phyloP scores from a whole-genome alignment of 78 protist species.

The Bigelowiella natans region DNA sequence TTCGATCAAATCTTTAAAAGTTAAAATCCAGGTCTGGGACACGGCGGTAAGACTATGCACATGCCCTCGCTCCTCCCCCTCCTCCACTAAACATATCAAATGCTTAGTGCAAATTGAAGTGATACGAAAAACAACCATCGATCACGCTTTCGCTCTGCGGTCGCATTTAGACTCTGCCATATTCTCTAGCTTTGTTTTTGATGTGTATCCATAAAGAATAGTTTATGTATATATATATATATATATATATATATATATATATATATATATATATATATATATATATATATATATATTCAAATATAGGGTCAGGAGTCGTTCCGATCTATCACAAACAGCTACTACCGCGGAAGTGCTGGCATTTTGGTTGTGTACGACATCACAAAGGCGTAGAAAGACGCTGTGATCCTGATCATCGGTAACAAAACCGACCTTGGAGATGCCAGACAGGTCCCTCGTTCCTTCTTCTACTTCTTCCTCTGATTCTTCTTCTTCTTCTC shows the following conservation, averaged over 20 bases:
- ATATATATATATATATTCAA: neutral
- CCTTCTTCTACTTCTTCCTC: too few relatives aligned
- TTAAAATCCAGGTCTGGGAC: slow-evolving; percentile 97
- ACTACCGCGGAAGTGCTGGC: slow-evolving; percentile 90
- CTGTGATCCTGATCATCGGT: too few relatives aligned
- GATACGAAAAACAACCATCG: too few relatives aligned
- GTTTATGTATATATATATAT: neutral
- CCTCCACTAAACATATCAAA: neutral
- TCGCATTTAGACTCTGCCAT: too few relatives aligned
- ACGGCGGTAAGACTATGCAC: slow-evolving; percentile 24
- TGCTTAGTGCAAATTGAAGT: neutral
- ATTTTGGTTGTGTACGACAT: too few relatives aligned
- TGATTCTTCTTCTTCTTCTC: too few relatives aligned
- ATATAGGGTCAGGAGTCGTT: slow-evolving; percentile 80
- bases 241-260: neutral
- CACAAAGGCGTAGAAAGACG: too few relatives aligned
- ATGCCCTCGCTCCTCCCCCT: neutral
- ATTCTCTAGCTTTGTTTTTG: neutral
- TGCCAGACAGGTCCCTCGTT: too few relatives aligned
- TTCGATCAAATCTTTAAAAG: slow-evolving; percentile 62
- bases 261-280: neutral
- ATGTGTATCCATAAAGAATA: neutral
- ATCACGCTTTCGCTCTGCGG: too few relatives aligned
- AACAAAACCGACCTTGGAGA: too few relatives aligned
- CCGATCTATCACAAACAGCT: slow-evolving; percentile 91